Evolutionary conservation across 1,284 basidiomycete genomes (phyloP), one percentile per base, ranked within the genome.

Genomic region (Rhodotorula sp.): DNA sequence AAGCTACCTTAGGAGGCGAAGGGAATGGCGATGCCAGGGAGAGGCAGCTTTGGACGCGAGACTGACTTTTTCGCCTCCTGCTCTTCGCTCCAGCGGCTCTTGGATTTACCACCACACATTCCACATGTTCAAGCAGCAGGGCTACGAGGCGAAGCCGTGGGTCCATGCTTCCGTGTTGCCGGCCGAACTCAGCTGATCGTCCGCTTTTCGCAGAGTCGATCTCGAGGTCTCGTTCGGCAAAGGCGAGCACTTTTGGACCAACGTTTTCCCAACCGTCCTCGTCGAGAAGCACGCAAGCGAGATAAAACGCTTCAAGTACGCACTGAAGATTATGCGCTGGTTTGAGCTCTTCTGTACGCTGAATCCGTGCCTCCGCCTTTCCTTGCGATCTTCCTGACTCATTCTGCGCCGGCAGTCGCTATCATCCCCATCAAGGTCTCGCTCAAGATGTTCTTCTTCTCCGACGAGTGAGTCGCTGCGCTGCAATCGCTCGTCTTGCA

Each of bases 191-290:
- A 5, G 27, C n/a, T 36, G 19, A 7, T 53, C 29, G 10, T 53
- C 2, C 19, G 20, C 1, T 55, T 20, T 30, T 80, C 80, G 30
- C 83, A 84, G 64, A 1, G 86, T 88, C 57, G 85, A 84, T 44
- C 84, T 88, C 79, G 86, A 88, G 77, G 86, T 88, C 30, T 86
- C 85, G 61, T 88, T 88, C 76, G 86, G 87, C 52, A 85, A 85
- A 69, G 86, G 84, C 64, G 82, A 58, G 17, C 64, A 83, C 71
- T 88, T 88, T 76, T 89, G 87, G 87, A 84, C 84, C 64, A 88
- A 88, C 76, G 83, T 87, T 63, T 88, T 86, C 78, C 86, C 87
- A 8, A 85, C 85, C 54, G 76, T 83, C 52, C 81, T 87, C 29
- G 81, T 85, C 56, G 82, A 84, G 30, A 81, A 79, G 81, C 85